These are phyloP conservation scores for Closterium sp. DNA, from an alignment of 139 green algal species.

Conservation along the genomic window DNA sequence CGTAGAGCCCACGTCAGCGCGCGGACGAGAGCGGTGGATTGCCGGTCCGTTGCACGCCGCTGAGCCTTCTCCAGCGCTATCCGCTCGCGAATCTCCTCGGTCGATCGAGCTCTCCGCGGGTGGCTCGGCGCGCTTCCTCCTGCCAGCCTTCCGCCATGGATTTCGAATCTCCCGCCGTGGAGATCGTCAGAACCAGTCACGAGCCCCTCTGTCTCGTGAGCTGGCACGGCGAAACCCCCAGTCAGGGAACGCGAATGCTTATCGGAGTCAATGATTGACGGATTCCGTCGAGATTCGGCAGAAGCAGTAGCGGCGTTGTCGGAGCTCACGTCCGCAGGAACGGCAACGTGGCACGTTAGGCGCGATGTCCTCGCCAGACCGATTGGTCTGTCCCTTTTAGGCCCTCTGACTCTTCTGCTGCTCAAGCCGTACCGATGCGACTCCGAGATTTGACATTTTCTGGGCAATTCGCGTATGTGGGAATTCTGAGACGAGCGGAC, in stretches of 20 bases:
- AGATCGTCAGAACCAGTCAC: background rate
- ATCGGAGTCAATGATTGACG: background rate
- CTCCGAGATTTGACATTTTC: background rate
- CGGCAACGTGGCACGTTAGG: background rate
- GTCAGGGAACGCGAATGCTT: background rate
- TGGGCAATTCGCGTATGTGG: background rate
- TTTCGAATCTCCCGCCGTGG: background rate
- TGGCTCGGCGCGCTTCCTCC: background rate
- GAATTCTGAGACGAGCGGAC: background rate
- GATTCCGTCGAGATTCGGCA: background rate
- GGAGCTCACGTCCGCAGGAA: background rate
- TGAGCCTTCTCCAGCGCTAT: background rate
- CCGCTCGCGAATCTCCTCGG: conserved; percentile 15
- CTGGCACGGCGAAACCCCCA: background rate
- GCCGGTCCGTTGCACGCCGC: background rate
- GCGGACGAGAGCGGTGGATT: conserved; percentile 3
- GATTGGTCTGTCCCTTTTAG: background rate
- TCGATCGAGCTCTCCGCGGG: background rate
- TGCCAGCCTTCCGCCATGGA: background rate
- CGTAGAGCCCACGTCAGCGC: conserved; percentile 16
- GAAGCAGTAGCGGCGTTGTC: background rate
- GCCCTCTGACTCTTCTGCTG: background rate
- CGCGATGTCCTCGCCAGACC: background rate
- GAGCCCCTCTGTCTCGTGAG: background rate
- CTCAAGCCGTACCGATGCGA: background rate